phyloP scores from a whole-genome alignment of 306 rosid species.

The Delonix regia region DNA sequence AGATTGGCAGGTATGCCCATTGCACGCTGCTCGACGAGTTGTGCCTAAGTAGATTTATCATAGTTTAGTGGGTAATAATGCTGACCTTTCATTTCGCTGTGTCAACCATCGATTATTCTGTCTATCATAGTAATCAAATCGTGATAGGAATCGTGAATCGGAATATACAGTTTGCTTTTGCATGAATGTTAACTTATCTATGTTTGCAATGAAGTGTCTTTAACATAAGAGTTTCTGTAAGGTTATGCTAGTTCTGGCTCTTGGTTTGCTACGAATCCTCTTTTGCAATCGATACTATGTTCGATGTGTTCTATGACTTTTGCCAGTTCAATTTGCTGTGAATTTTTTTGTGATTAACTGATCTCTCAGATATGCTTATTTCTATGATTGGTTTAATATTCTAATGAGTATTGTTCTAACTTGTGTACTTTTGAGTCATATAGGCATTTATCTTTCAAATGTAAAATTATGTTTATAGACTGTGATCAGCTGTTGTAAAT shows the following conservation, averaged over 20 bases:
- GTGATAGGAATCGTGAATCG: too few species aligned
- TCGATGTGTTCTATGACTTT: slow-evolving; percentile 5
- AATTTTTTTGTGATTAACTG: neutral
- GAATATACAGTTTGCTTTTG: neutral
- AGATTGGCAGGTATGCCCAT: slow-evolving; percentile 86
- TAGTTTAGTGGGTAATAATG: neutral
- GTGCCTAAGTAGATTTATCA: neutral
- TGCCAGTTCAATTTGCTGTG: slow-evolving; percentile 19
- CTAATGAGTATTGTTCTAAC: neutral
- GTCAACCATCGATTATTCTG: slow-evolving; percentile 12
- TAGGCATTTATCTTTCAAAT: slow-evolving; percentile 10
- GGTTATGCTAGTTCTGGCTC: slow-evolving; percentile 3
- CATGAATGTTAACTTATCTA: slow-evolving; percentile 1
- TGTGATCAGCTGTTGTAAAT: neutral
- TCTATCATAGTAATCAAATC: too few species aligned
- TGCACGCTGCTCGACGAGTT: slow-evolving; percentile 18
- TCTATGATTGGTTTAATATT: slow-evolving; percentile 14
- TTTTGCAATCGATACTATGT: neutral
- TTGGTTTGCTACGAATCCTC: slow-evolving; percentile 5
- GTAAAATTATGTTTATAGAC: slow-evolving; percentile 4
- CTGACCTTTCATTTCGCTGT: neutral
- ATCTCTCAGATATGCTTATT: neutral
- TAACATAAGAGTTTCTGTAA: neutral
- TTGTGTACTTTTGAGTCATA: neutral
- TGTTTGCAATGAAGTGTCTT: neutral